Evolutionary conservation across 495 filamentous ascomycete species (phyloP).

Genomic region (Penicillium salamii): DNA sequence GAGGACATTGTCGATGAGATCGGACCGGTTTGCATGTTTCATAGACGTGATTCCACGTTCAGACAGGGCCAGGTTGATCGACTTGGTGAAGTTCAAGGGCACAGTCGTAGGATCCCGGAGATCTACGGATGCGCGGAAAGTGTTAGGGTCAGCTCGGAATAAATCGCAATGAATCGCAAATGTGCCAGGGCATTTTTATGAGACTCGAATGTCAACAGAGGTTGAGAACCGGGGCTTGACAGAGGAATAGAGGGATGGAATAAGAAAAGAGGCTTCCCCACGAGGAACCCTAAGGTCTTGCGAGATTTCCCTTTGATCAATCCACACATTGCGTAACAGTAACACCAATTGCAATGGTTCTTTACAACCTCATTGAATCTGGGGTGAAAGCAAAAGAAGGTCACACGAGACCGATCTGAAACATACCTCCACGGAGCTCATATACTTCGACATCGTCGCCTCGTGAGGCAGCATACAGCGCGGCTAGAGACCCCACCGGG

Average conservation of each 20-base stretch:
- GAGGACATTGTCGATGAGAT: slow-evolving; percentile 70
- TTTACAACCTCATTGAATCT: too few relatives aligned
- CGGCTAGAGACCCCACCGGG: slow-evolving; percentile 87
- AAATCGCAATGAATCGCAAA: slow-evolving; percentile 12
- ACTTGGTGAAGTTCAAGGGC: slow-evolving; percentile 93
- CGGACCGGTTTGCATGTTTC: slow-evolving; percentile 56
- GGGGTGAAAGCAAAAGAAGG: slow-evolving; percentile 3
- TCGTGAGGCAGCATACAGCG: slow-evolving; percentile 83
- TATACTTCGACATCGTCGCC: slow-evolving; percentile 92
- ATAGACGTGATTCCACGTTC: slow-evolving; percentile 92
- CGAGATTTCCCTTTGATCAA: too few relatives aligned
- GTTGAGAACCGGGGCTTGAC: too few relatives aligned
- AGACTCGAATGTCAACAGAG: too few relatives aligned
- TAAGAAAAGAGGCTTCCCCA: too few relatives aligned
- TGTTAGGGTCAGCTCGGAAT: slow-evolving; percentile 15
- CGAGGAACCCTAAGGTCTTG: too few relatives aligned
- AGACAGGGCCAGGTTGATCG: slow-evolving; percentile 93
- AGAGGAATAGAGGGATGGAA: too few relatives aligned
- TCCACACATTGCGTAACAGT: not conserved
- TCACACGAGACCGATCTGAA: slow-evolving; percentile 6
- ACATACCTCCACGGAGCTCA: slow-evolving; percentile 85
- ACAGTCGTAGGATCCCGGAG: slow-evolving; percentile 78
- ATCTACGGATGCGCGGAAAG: slow-evolving; percentile 52
- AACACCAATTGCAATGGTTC: not conserved
- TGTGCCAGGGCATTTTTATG: slow-evolving; percentile 1